Conservation (phyloP, 2,329 filamentous ascomycete genomes). For the Truncatella angustata region DNA sequence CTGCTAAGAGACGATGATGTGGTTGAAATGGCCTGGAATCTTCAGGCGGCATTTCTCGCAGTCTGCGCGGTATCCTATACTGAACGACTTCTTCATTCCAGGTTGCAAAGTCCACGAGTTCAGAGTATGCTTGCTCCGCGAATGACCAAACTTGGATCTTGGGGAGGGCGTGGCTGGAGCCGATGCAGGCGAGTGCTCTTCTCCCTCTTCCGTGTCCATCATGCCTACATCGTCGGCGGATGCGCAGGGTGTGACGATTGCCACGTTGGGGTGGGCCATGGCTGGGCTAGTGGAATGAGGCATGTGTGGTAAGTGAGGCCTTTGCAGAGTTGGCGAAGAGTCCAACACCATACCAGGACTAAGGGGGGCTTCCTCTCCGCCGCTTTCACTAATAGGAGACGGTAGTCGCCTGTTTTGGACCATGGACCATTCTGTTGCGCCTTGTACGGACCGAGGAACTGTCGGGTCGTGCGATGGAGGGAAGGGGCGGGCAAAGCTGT, state of each 20-base stretch:
- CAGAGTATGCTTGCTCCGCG: constrained; percentile 57
- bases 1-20: constrained; percentile 66
- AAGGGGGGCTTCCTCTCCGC: constrained; percentile 41
- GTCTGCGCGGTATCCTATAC: constrained; percentile 75
- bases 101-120: constrained; percentile 61
- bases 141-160: constrained; percentile 52
- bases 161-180: constrained; percentile 42
- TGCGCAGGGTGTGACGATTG: constrained; percentile 19
- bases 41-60: constrained; percentile 75
- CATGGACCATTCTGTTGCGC: constrained; percentile 47
- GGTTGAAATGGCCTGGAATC: constrained; percentile 77
- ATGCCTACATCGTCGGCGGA: constrained; percentile 26
- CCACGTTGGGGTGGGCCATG: constrained; percentile 35
- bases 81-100: constrained; percentile 68
- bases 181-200: constrained; percentile 28
- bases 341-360: constrained; percentile 40
- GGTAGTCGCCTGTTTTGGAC: constrained; percentile 54
- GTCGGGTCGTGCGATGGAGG: constrained; percentile 35
- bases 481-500: constrained; percentile 28
- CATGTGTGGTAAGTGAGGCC: constrained; percentile 32
- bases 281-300: constrained; percentile 34
- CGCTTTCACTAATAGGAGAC: constrained; percentile 58
- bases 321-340: constrained; percentile 29
- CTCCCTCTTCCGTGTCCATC: constrained; percentile 29
- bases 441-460: constrained; percentile 48